Base-by-base conservation (phyloP, 108 stramenopile species). In the Phaeodactylum tricornutum region DNA sequence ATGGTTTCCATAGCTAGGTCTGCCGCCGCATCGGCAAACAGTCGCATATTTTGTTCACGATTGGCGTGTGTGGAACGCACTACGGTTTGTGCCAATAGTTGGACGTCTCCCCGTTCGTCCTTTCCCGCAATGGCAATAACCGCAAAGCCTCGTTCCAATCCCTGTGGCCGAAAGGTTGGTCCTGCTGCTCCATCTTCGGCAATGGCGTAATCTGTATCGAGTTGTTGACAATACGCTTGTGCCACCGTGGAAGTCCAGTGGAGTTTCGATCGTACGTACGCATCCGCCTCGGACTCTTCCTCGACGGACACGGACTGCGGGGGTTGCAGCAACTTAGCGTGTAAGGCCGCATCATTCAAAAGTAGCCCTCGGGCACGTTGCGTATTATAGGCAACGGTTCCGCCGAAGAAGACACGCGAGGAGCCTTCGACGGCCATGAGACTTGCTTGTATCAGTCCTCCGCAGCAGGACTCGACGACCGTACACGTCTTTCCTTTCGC, bases 131-230 rank as follows among this genome's bases (percentile, higher is more conserved):
- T 38, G 23, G 77, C 53, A 42, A 84, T 51, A 7, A 72, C 82
- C 15, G 82, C 64, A 69, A 88, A 88, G 7, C 87, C 82, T 31
- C 34, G 41, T n/a, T 61, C 57, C 51, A 88, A 43, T 7, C 56
- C 87, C 2, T 67, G 26, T 11, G 87, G 87, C 29, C 66, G 53
- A 67, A 88, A 88, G 7, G 87, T 84, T 4, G 87, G 87, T 1
- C 87, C 87, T 0, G 87, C 57, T 6, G 87, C 87, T 22, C 87
- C 87, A 1, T 74, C 81, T 60, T 88, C 82, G 7, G 77, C 80
- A 60, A 88, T 73, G 21, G 75, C 71, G 57, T 63, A 72, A 51
- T 78, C 74, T 23, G 70, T 67, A 26, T 46, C 47, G 31, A 73
- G 53, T 17, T 46, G 29, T 41, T 78, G 38, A 44, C 87, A 88